These are phyloP conservation scores for Plenodomus tracheiphilus DNA, from an alignment of 2,329 filamentous ascomycete species.

Conservation along the genomic window DNA sequence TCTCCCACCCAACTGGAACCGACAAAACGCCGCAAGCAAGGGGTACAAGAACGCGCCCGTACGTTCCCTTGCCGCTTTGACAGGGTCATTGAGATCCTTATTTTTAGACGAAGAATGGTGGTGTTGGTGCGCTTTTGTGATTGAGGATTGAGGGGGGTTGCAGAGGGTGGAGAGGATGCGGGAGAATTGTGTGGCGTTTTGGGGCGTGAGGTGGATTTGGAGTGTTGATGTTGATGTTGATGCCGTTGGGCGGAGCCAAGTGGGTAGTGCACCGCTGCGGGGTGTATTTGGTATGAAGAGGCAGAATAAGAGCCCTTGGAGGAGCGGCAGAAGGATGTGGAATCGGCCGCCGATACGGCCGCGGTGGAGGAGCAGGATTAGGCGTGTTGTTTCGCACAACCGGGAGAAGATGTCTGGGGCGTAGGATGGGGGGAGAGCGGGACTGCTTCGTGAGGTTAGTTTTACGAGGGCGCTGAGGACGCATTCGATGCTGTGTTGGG, in stretches of 20 bases:
- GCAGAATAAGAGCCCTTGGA: conserved; percentile 59
- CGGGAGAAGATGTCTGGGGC: conserved; percentile 55
- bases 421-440: conserved; percentile 24
- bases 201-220: conserved; percentile 39
- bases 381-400: conserved; percentile 57
- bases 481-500: conserved; percentile 50
- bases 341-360: conserved; percentile 62
- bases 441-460: conserved; percentile 38
- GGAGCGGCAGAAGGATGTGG: conserved; percentile 60
- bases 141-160: conserved; percentile 62
- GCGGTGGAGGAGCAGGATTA: conserved; percentile 61
- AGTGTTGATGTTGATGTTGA: neutral
- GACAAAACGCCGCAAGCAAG: conserved; percentile 60
- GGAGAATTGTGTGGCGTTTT: conserved; percentile 55
- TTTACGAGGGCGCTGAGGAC: conserved; percentile 43
- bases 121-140: conserved; percentile 48
- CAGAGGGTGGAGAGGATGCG: conserved; percentile 63
- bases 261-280: conserved; percentile 29
- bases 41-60: conserved; percentile 62
- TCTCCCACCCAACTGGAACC: conserved; percentile 54
- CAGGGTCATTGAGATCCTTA: conserved; percentile 59
- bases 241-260: conserved; percentile 32
- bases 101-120: conserved; percentile 19
- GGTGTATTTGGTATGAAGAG: conserved; percentile 55
- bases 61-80: conserved; percentile 61